Evolutionary conservation across 2,329 filamentous ascomycete genomes (phyloP).

Genomic region (Aspergillus puulaauensis): DNA sequence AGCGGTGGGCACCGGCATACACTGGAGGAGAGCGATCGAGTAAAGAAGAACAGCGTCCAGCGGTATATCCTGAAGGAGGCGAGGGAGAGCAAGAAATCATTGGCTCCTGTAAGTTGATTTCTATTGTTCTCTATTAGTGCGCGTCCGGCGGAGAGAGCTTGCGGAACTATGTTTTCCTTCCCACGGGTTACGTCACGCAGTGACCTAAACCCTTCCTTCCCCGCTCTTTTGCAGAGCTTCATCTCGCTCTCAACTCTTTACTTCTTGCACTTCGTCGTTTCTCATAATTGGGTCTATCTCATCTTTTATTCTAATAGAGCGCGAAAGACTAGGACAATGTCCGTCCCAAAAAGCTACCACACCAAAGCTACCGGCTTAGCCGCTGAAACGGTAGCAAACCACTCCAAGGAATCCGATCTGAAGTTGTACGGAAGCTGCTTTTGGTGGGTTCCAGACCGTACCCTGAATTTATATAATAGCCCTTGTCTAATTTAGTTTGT

Average conservation of each 20-base stretch:
- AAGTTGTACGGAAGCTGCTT: constrained; percentile 83
- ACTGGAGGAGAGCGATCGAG: constrained; percentile 70
- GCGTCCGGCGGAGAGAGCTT: neutral
- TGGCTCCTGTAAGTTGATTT: constrained; percentile 44
- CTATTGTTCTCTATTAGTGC: neutral
- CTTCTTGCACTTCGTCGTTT: neutral
- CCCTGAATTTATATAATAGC: constrained; percentile 6
- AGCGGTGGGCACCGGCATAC: constrained; percentile 73
- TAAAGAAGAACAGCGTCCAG: constrained; percentile 78
- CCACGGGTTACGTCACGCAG: neutral
- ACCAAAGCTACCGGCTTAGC: constrained; percentile 73
- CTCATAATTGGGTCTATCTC: constrained; percentile 5
- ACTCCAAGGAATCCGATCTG: constrained; percentile 67
- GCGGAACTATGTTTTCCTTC: neutral
- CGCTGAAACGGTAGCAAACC: constrained; percentile 66
- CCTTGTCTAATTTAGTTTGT: constrained; percentile 12
- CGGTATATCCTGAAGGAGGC: constrained; percentile 64
- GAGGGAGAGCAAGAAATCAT: constrained; percentile 62
- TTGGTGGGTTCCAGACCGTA: constrained; percentile 57
- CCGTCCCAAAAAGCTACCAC: constrained; percentile 66
- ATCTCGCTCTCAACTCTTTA: neutral
- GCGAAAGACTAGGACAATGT: constrained; percentile 39
- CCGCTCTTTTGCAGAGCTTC: constrained; percentile 5
- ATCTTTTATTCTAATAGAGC: constrained; percentile 13
- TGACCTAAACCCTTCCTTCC: neutral